Conservation (phyloP, 257 asterid genomes). For the Solanum boliviense region DNA sequence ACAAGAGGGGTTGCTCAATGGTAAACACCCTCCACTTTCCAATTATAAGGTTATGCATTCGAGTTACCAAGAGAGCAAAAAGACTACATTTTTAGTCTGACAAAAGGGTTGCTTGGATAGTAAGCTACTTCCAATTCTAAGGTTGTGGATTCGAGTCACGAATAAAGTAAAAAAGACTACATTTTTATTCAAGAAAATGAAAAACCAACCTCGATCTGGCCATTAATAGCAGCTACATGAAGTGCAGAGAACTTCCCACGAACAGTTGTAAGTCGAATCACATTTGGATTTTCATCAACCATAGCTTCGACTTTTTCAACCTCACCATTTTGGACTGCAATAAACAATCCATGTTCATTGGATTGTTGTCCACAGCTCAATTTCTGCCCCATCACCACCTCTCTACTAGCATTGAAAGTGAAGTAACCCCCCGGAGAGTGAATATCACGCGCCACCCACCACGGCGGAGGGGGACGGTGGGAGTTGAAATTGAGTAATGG, state of each 20-base stretch:
- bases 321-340: constrained; percentile 65
- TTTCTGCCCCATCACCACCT: constrained; percentile 52
- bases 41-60: neutral
- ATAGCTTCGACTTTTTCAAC: constrained; percentile 41
- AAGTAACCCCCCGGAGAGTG: neutral
- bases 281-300: constrained; percentile 39
- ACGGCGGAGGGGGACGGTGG: constrained; percentile 24
- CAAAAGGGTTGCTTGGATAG: neutral
- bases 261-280: constrained; percentile 24
- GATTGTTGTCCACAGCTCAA: constrained; percentile 44
- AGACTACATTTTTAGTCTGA: neutral
- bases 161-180: neutral
- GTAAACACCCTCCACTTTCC: accelerated
- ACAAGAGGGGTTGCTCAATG: neutral
- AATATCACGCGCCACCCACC: constrained; percentile 52
- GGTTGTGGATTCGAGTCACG: neutral
- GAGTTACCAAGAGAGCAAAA: neutral
- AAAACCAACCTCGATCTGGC: constrained; percentile 54
- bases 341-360: constrained; percentile 35
- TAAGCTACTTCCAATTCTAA: neutral
- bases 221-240: constrained; percentile 68
- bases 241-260: constrained; percentile 45
- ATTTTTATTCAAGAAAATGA: neutral
- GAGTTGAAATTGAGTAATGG: constrained; percentile 2
- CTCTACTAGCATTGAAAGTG: neutral